phyloP scores from a whole-genome alignment of 2,329 filamentous ascomycete genomes.

The Xylariales sp. region DNA sequence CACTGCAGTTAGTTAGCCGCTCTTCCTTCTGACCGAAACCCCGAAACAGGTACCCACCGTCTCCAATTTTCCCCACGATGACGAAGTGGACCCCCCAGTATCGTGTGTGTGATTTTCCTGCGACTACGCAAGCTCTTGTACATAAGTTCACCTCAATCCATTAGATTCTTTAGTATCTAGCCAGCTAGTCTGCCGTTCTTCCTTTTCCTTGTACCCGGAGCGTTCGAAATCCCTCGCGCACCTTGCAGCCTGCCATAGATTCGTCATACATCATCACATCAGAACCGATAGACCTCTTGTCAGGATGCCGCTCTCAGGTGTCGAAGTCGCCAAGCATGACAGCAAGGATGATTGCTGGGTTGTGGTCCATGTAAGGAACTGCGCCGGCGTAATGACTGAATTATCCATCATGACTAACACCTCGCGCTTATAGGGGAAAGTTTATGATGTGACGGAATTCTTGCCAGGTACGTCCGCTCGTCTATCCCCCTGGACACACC shows the following conservation, averaged over 20 bases:
- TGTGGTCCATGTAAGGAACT: slow-evolving; percentile 64
- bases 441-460: slow-evolving; percentile 87
- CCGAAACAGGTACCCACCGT: slow-evolving; percentile 4
- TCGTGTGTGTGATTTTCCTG: too few relatives aligned
- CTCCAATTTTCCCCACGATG: slow-evolving; percentile 5
- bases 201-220: too few relatives aligned
- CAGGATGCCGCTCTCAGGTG: slow-evolving; percentile 43
- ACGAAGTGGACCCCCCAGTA: too few relatives aligned
- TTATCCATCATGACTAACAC: slow-evolving; percentile 8
- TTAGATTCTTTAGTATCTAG: too few relatives aligned
- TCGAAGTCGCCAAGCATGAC: slow-evolving; percentile 66
- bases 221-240: not conserved
- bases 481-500: too few relatives aligned
- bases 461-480: slow-evolving; percentile 56
- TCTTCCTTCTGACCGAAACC: slow-evolving; percentile 5
- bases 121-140: too few relatives aligned
- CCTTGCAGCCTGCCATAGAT: not conserved
- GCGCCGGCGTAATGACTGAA: not conserved
- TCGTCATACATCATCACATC: too few relatives aligned
- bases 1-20: too few relatives aligned
- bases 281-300: too few relatives aligned
- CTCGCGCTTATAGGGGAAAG: slow-evolving; percentile 60
- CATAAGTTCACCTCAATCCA: too few relatives aligned
- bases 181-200: too few relatives aligned
- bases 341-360: slow-evolving; percentile 85